Evolutionary conservation across 2,329 filamentous ascomycete species (phyloP), one percentile per base, ranked within the genome.

Genomic region (Colletotrichum australisinense): DNA sequence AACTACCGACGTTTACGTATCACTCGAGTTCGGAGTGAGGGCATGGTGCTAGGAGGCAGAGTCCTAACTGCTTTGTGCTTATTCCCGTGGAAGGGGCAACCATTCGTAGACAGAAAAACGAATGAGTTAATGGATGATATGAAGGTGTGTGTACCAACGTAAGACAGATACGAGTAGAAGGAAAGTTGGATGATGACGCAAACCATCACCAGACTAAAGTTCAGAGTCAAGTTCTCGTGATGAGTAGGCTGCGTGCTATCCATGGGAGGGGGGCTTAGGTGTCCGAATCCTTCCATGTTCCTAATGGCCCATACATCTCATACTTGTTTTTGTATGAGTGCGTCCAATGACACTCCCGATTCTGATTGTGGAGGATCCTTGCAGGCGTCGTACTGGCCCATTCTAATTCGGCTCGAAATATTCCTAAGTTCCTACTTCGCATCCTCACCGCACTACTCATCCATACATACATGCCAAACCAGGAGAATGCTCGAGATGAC

Each of bases 371-470:
- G 52, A 65, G 11, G 52, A 56, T 11, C 52, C 52, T 32, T 57
- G 32, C 12, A 52, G 2, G 52, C 11, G 16, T 5, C 14, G 19
- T 42, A 6, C 32, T 56, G 12, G n/a, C 12, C 49, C 30, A 49
- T 38, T 16, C 12, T 42, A n/a, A 7, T 32, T 75, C 71, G 67
- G 73, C 67, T 68, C 58, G 26, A 59, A 65, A 30, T 64, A 42
- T 74, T 57, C 72, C 32, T 35, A 12, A 35, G 32, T 35, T 35
- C 11, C 68, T 72, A 26, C 7, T 26, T 42, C 32, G 14, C 5
- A 32, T 56, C 28, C 26, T 22, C 24, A 11, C 8, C 9, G 42
- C 14, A 26, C 22, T 12, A 4, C n/a, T 38, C 57, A 55, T 16
- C 6, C 16, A n/a, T n/a, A 42, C 24, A 38, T 12, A 16, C 24